A percentile compares a stretch with the other conserved stretches of the same genome.
Evolutionary conservation across 2,329 filamentous ascomycete species (phyloP).

Genomic region (Paramyrothecium roridum): DNA sequence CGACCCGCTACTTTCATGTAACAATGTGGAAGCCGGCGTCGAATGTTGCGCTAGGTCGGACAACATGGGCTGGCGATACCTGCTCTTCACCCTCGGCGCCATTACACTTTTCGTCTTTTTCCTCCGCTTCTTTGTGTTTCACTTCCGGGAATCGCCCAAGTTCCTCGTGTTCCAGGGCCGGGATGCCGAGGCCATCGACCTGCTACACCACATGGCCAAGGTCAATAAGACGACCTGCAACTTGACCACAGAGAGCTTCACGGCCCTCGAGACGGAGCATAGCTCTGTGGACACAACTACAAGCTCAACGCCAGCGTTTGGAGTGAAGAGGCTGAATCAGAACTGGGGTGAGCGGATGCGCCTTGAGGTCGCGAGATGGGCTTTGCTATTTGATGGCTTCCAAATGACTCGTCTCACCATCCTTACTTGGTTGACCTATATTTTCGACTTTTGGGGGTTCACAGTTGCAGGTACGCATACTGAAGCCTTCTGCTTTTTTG

Average conservation of each 20-base stretch:
- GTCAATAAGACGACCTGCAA: constrained; percentile 29
- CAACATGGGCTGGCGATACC: constrained; percentile 51
- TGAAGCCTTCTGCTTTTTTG: accelerated
- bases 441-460: constrained; percentile 35
- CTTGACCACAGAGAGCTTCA: constrained; percentile 34
- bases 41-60: constrained; percentile 32
- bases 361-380: constrained; percentile 20
- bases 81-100: constrained; percentile 40
- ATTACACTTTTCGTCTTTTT: constrained; percentile 40
- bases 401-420: constrained; percentile 31
- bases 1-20: constrained; percentile 40
- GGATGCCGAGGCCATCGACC: constrained; percentile 42
- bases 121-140: constrained; percentile 42
- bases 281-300: constrained; percentile 13
- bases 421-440: constrained; percentile 32
- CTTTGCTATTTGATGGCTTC: constrained; percentile 26
- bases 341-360: constrained; percentile 11
- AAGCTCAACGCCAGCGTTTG: constrained; percentile 11
- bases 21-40: constrained; percentile 17
- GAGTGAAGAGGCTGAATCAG: constrained; percentile 9
- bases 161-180: constrained; percentile 40
- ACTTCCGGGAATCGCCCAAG: constrained; percentile 44
- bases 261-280: constrained; percentile 17
- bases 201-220: constrained; percentile 43
- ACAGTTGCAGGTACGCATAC: constrained; percentile 28